phyloP scores from a whole-genome alignment of 2,329 filamentous ascomycete genomes.

The Escovopsis sp. region DNA sequence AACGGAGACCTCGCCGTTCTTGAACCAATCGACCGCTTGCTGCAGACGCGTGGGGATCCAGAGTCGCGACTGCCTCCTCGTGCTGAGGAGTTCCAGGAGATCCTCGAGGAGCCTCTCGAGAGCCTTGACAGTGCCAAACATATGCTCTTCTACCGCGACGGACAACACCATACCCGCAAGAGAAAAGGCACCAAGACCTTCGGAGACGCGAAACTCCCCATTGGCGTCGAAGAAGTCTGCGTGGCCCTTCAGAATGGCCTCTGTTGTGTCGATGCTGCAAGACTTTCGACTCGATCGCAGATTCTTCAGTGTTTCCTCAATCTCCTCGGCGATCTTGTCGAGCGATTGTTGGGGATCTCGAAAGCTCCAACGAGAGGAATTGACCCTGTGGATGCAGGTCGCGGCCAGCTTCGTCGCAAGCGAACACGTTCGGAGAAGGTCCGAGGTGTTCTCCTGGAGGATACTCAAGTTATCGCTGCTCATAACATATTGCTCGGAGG shows the following conservation, averaged over 20 bases:
- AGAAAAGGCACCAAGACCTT: slow-evolving; percentile 11
- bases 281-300: slow-evolving; percentile 14
- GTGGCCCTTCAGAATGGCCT: slow-evolving; percentile 24
- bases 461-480: slow-evolving; percentile 18
- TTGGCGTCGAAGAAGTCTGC: slow-evolving; percentile 26
- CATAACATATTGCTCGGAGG: slow-evolving; percentile 20
- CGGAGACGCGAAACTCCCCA: slow-evolving; percentile 20
- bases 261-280: slow-evolving; percentile 21
- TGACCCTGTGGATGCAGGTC: slow-evolving; percentile 14
- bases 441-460: slow-evolving; percentile 16
- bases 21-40: slow-evolving; percentile 25
- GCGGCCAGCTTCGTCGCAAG: slow-evolving; percentile 12
- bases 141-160: slow-evolving; percentile 33
- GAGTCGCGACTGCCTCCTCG: slow-evolving; percentile 19
- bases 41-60: slow-evolving; percentile 28
- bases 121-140: slow-evolving; percentile 13
- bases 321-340: slow-evolving; percentile 7
- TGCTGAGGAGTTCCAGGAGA: slow-evolving; percentile 21
- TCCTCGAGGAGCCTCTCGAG: slow-evolving; percentile 22
- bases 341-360: slow-evolving; percentile 11
- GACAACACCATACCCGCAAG: slow-evolving; percentile 27
- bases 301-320: slow-evolving; percentile 11
- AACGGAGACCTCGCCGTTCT: slow-evolving; percentile 10
- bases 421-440: slow-evolving; percentile 12
- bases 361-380: slow-evolving; percentile 17